Conservation (phyloP, 2,329 filamentous ascomycete genomes). For the Trichoderma sp. region DNA sequence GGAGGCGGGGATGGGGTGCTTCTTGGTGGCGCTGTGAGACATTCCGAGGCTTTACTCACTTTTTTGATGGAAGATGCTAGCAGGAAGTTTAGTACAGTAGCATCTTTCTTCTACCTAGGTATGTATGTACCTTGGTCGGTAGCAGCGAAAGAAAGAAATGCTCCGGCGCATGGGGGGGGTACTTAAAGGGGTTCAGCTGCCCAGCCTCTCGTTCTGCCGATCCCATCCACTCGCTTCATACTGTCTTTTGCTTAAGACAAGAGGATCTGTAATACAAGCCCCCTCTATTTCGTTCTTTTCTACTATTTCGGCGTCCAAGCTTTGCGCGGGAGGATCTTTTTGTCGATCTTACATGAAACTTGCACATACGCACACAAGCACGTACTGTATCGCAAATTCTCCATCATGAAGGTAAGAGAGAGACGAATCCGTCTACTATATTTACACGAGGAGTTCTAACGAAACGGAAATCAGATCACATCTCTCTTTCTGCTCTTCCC, state of each 20-base stretch:
- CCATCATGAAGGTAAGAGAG: background rate
- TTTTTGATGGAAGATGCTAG: background rate
- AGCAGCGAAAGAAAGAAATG: background rate
- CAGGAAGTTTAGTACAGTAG: background rate
- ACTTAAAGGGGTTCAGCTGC: constrained; percentile 3
- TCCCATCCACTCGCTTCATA: background rate
- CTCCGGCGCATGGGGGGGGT: background rate
- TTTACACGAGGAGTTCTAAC: no score
- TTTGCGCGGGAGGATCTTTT: background rate
- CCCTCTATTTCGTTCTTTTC: background rate
- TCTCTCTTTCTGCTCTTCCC: constrained; percentile 10
- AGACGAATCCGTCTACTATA: no score
- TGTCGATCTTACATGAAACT: background rate
- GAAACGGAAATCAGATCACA: background rate
- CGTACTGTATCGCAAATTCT: background rate
- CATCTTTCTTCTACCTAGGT: no score
- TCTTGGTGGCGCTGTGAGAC: constrained; percentile 2
- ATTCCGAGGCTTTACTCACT: background rate
- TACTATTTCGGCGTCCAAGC: background rate
- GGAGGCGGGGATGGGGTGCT: background rate
- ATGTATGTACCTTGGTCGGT: no score
- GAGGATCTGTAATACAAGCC: background rate
- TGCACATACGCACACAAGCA: background rate
- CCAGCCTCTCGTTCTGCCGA: background rate
- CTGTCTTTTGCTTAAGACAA: background rate